Conservation (phyloP, 129 eudicot genomes). For the Flaveria trinervia region DNA sequence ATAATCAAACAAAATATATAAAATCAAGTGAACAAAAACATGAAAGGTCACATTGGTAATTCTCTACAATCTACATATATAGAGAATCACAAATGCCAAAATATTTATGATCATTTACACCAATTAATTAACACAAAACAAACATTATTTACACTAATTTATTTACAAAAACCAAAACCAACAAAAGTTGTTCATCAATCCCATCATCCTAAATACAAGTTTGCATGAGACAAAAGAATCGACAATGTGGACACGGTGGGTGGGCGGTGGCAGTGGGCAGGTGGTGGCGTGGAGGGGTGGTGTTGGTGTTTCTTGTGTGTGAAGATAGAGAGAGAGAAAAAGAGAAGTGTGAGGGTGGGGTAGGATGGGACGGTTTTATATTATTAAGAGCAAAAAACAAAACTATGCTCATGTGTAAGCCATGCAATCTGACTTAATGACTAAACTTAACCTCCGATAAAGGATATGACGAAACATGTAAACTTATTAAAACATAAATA, state of each 20-base stretch:
- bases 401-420: no score
- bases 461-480: no score
- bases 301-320: no score
- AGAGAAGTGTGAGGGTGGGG: no score
- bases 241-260: not conserved
- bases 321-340: no score
- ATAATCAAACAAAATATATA: not conserved
- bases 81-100: not conserved
- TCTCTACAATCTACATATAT: not conserved
- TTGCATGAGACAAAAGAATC: slow-evolving; percentile 26
- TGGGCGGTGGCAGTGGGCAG: no score
- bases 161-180: not conserved
- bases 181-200: slow-evolving; percentile 13
- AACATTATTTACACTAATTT: not conserved
- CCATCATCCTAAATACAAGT: slow-evolving; percentile 27
- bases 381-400: no score
- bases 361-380: no score
- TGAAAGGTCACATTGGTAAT: not conserved
- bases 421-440: no score
- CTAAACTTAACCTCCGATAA: no score
- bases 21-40: not conserved
- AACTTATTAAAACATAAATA: no score
- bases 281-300: no score
- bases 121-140: not conserved
- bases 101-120: not conserved